Evolutionary conservation across 352 stramenopile genomes (phyloP), one percentile per base, ranked within the genome.

Genomic region (Phytophthora uliginosa): DNA sequence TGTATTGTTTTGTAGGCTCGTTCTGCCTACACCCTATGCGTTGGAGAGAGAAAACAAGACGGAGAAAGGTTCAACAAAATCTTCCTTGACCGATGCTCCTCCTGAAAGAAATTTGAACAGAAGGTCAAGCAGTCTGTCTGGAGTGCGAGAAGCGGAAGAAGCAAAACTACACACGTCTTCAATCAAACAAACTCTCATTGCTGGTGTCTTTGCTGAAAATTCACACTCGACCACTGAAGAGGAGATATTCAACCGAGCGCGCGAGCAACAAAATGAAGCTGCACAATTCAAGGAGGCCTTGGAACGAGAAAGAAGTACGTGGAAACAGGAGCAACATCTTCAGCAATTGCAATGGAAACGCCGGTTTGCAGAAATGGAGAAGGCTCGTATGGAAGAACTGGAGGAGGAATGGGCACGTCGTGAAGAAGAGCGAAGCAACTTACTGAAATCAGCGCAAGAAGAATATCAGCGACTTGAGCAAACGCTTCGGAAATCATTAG

Each of bases 381-480:
- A 89, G 22, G 69, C 69, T 12, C 74, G 89, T 7, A 96, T 96
- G 87, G 78, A 89, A 18, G 85, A 92, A 34, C 68, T 96, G 6
- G 87, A 96, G 42, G 83, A 92, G 4, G 87, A 95, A 65, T 95
- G 89, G 89, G 89, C 87, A 12, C 77, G 84, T 13, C 79, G 86
- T 20, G 89, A 95, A 72, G 88, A 94, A 75, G 88, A 95, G 53
- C 76, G 87, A 10, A 91, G 77, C 50, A 73, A 63, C 17, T 69
- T 93, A 26, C 50, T 94, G 7, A 84, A 79, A 7, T 54, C 71
- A 1, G 76, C 88, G 0, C 89, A 94, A 58, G 53, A 63, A 4
- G 89, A 96, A 65, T 96, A 96, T 60, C 79, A 93, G 53, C 76
- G 76, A 3, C 76, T 95, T 4, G 86, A 95, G 55, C 79, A 85